Evolutionary conservation across 176 grass and related monocot genomes (phyloP).

Genomic region (Ensete ventricosum): DNA sequence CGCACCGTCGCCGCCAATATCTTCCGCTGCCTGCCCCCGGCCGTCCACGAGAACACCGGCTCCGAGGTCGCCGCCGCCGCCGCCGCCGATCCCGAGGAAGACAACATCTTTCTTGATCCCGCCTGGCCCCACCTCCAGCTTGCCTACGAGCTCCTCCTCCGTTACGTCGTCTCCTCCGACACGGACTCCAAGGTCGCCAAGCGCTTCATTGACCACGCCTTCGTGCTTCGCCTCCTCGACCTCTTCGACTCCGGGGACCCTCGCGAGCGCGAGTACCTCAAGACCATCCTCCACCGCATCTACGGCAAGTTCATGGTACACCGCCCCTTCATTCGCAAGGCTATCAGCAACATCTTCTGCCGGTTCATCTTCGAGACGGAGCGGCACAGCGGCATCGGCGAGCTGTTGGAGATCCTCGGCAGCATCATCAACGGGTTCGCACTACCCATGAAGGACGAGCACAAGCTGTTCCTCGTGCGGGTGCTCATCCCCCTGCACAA

Average conservation of each 20-base stretch:
- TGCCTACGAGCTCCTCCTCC: constrained; percentile 12
- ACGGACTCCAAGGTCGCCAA: constrained; percentile 6
- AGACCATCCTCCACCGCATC: constrained; percentile 14
- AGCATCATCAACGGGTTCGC: constrained; percentile 8
- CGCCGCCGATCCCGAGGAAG: not conserved
- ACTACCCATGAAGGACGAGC: constrained; percentile 3
- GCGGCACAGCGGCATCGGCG: not conserved
- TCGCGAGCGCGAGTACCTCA: constrained; percentile 10
- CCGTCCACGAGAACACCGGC: constrained; percentile 4
- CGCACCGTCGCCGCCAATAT: constrained; percentile 1
- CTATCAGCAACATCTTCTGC: constrained; percentile 5
- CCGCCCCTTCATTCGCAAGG: constrained; percentile 5
- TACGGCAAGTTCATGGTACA: constrained; percentile 9
- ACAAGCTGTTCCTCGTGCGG: constrained; percentile 6
- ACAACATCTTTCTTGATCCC: not conserved
- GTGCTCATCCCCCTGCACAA: constrained; percentile 8
- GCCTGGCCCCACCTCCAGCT: constrained; percentile 10
- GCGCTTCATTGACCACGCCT: not conserved
- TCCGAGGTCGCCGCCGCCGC: not conserved
- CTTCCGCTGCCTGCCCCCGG: constrained; percentile 6
- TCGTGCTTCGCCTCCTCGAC: constrained; percentile 3
- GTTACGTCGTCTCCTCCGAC: constrained; percentile 1
- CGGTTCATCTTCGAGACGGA: constrained; percentile 6
- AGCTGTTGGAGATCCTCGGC: constrained; percentile 5
- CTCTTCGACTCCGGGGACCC: constrained; percentile 10